These are phyloP conservation scores for Xenosphaeropsis pyriputrescens DNA, from an alignment of 2,329 filamentous ascomycete species.

Conservation along the genomic window DNA sequence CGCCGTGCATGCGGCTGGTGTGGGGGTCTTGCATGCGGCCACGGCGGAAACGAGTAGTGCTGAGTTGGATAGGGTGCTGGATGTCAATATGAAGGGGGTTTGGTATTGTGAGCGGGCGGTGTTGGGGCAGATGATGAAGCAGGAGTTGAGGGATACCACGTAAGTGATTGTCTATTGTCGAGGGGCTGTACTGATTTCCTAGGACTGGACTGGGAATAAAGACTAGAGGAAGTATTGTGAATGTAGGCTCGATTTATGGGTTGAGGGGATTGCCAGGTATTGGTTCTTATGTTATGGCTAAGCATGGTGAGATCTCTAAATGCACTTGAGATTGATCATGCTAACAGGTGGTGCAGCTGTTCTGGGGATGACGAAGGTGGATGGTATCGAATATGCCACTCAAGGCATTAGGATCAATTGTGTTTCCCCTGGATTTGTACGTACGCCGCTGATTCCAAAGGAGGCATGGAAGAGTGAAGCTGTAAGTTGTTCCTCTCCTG, in stretches of 20 bases:
- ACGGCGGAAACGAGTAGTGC: conserved; percentile 8
- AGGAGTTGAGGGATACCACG: conserved; percentile 9
- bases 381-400: not conserved
- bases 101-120: conserved; percentile 21
- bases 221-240: conserved; percentile 16
- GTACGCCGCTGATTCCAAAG: conserved; percentile 4
- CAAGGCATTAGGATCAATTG: conserved; percentile 5
- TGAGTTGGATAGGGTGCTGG: conserved; percentile 15
- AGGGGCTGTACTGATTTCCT: not conserved
- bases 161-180: conserved; percentile 1
- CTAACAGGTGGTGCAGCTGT: conserved; percentile 1
- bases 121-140: conserved; percentile 13
- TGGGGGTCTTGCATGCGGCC: conserved; percentile 1
- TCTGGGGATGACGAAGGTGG: conserved; percentile 3
- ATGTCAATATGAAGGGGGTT: conserved; percentile 20
- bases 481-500: too few species aligned
- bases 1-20: conserved; percentile 34
- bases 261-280: not conserved
- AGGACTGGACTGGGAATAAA: conserved; percentile 8
- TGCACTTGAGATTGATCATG: not conserved
- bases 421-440: conserved; percentile 11
- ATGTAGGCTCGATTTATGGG: conserved; percentile 8
- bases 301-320: too few species aligned
- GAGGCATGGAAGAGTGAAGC: not conserved
- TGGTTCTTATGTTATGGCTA: too few species aligned